Conservation (phyloP, 2,329 filamentous ascomycete genomes). For the Arthrobotrys megalospora region DNA sequence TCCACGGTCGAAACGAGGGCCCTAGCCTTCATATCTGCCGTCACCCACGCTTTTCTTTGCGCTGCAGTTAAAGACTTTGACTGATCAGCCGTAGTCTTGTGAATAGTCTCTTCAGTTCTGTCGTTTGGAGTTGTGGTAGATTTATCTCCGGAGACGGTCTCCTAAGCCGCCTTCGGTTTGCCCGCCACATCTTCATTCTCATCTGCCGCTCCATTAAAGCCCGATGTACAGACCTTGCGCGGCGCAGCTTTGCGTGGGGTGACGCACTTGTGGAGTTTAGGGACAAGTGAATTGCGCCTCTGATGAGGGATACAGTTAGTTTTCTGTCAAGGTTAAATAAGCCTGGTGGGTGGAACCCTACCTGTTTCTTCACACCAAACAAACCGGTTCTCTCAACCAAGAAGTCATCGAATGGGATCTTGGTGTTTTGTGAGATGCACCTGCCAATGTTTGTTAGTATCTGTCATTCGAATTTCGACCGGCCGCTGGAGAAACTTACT, state of each 20-base stretch:
- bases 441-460: constrained; percentile 8
- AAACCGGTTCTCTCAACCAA: constrained; percentile 29
- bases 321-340: not conserved
- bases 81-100: not conserved
- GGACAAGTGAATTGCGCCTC: constrained; percentile 45
- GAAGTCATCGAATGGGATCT: constrained; percentile 35
- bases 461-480: not conserved
- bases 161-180: constrained; percentile 28
- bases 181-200: not conserved
- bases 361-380: constrained; percentile 36
- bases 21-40: not conserved
- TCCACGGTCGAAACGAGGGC: not conserved
- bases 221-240: not conserved
- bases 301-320: not conserved
- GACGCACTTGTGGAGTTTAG: constrained; percentile 49
- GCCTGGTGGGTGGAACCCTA: not conserved
- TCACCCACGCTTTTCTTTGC: not conserved
- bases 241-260: constrained; percentile 12
- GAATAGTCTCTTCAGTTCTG: not conserved
- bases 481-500: constrained; percentile 14
- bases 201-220: constrained; percentile 18
- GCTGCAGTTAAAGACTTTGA: not conserved
- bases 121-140: not conserved
- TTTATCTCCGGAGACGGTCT: not conserved
- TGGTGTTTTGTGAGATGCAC: constrained; percentile 13